Percentiles rank a stretch among this genome's conserved stretches.
phyloP scores from a whole-genome alignment of 1,284 basidiomycete genomes.

The Kalmanozyma brasiliensis region DNA sequence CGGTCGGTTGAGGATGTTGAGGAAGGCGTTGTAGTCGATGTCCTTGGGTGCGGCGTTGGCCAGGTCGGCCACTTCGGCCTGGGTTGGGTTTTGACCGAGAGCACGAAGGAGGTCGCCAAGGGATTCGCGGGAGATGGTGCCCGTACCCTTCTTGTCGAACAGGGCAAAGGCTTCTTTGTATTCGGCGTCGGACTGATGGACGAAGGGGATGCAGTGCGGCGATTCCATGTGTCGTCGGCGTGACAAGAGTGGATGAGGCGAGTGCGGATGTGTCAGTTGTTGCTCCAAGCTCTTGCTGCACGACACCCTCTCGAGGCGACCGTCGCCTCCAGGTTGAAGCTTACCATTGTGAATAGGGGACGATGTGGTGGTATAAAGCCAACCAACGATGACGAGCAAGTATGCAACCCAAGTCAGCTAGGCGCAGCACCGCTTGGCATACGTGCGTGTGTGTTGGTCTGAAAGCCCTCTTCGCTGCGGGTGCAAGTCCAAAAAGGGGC shows the following conservation, averaged over 20 bases:
- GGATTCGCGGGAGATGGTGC: constrained; percentile 84
- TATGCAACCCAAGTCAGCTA: not conserved
- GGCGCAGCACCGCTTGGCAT: no score
- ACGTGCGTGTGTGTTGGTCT: not conserved
- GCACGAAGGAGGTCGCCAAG: constrained; percentile 95
- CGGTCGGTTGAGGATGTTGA: constrained; percentile 89
- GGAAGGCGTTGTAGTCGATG: constrained; percentile 76
- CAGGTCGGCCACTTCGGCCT: constrained; percentile 90
- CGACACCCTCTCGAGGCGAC: no score
- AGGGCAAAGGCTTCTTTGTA: constrained; percentile 93
- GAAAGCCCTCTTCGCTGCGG: not conserved
- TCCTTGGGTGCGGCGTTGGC: constrained; percentile 79
- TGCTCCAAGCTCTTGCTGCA: no score
- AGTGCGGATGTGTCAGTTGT: not conserved
- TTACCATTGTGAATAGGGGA: constrained; percentile 17
- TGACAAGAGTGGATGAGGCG: not conserved
- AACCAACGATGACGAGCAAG: constrained; percentile 6
- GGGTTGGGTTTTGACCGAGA: constrained; percentile 96
- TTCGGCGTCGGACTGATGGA: constrained; percentile 59
- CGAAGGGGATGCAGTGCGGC: no score
- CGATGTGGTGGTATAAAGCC: not conserved
- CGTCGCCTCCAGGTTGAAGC: not conserved
- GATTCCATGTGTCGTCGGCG: no score
- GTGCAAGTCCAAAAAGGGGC: not conserved
- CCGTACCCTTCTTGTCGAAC: constrained; percentile 95